Evolutionary conservation across 2,329 filamentous ascomycete genomes (phyloP).

Genomic region (Aspergillus fumigatiaffinis): DNA sequence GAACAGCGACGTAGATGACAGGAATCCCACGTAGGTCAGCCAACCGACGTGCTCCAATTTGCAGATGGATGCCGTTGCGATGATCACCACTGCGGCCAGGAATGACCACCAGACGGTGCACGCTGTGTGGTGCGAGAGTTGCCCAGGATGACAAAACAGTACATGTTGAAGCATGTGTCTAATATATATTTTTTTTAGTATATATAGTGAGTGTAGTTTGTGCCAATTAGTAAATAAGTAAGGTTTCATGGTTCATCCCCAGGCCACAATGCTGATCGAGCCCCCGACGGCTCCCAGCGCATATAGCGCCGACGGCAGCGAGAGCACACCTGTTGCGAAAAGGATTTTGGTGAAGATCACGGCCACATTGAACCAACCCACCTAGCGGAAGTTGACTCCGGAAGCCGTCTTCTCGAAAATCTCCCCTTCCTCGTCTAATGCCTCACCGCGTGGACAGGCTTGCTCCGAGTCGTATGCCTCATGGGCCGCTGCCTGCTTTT

Average conservation of each 20-base stretch:
- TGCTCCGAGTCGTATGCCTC: background rate
- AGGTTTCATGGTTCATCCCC: too few relatives aligned
- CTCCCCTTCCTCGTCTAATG: conserved; percentile 22
- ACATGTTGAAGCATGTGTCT: conserved; percentile 47
- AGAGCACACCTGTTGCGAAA: conserved; percentile 49
- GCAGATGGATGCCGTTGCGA: conserved; percentile 47
- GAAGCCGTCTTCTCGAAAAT: conserved; percentile 44
- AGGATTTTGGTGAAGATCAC: conserved; percentile 46
- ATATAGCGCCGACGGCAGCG: conserved; percentile 48
- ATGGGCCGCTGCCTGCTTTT: background rate
- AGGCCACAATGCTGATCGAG: conserved; percentile 46
- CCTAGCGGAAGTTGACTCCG: conserved; percentile 46
- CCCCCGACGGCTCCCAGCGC: conserved; percentile 47
- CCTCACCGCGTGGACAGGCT: background rate
- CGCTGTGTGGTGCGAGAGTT: conserved; percentile 52
- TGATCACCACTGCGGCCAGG: conserved; percentile 47
- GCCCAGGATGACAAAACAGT: conserved; percentile 47
- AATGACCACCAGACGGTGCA: conserved; percentile 59
- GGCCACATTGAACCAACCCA: conserved; percentile 45
- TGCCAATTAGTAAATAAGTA: too few relatives aligned
- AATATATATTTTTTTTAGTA: too few relatives aligned
- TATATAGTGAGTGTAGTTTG: too few relatives aligned
- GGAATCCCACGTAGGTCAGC: conserved; percentile 59
- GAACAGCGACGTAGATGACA: conserved; percentile 55
- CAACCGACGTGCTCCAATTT: conserved; percentile 59